Percentiles rank a stretch among this genome's conserved stretches.
Evolutionary conservation across 352 stramenopile genomes (phyloP).

Genomic region (Phytopythium helicoides): DNA sequence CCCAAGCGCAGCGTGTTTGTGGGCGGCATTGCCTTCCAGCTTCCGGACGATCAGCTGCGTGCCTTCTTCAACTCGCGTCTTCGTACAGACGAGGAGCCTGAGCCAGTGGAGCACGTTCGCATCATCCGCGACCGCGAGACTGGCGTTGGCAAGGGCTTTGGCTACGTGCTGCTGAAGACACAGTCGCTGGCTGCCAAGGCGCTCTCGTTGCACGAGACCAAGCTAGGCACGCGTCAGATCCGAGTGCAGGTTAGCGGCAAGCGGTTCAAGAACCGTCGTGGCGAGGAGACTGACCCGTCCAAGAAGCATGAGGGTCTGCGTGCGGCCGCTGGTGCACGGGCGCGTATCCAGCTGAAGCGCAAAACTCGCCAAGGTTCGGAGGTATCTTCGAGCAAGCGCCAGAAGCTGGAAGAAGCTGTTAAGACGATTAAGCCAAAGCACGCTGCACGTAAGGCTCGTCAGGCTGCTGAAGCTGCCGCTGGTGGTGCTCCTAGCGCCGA

Average conservation of each 20-base stretch:
- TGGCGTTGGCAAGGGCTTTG: conserved; percentile 90
- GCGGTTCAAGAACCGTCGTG: conserved; percentile 79
- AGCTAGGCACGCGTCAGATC: conserved; percentile 68
- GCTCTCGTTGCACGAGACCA: conserved; percentile 57
- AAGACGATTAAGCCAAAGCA: conserved; percentile 76
- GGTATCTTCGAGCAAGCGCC: conserved; percentile 12
- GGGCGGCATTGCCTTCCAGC: conserved; percentile 87
- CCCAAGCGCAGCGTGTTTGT: conserved; percentile 87
- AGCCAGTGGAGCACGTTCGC: conserved; percentile 83
- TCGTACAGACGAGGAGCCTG: conserved; percentile 54
- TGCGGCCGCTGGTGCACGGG: conserved; percentile 45
- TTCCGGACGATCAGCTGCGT: conserved; percentile 73
- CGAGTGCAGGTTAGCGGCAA: conserved; percentile 82
- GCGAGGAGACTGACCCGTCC: conserved; percentile 34
- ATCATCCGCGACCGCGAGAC: conserved; percentile 89
- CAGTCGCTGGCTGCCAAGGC: conserved; percentile 65
- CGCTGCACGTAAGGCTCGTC: conserved; percentile 55
- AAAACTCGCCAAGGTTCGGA: conserved; percentile 14
- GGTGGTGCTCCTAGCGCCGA: not conserved
- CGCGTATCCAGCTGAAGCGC: conserved; percentile 68
- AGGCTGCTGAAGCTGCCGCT: conserved; percentile 40
- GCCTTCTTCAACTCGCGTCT: conserved; percentile 75
- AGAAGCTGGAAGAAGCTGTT: conserved; percentile 48
- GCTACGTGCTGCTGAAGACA: conserved; percentile 85
- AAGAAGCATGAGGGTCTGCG: conserved; percentile 65